Base-by-base conservation (phyloP, 2,329 filamentous ascomycete species). In the Madurella mycetomatis region DNA sequence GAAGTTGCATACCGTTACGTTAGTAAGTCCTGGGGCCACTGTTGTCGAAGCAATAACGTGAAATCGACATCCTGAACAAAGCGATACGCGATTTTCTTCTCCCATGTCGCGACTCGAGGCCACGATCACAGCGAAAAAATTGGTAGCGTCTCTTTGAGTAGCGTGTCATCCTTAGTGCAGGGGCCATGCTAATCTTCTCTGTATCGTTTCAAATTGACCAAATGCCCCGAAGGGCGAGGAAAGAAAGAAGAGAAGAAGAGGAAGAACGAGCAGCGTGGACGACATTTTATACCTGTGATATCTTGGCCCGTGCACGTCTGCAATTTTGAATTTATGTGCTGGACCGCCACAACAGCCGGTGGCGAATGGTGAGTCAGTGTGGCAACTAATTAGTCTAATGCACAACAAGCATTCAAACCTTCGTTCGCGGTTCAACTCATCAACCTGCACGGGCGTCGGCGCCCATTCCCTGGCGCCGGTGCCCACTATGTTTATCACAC, bases 111-210 rank as follows among this genome's bases (percentile, higher is more conserved):
- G 34, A 37, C 34, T 11, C 4, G 11, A 37, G 11, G 34, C 34
- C 34, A 37, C 13, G 34, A 37, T 37, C 34, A 37, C 34, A 37
- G 34, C 13, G 34, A 85, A 80, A 84, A 86, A 84, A 82, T 83
- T 76, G 77, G 79, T 79, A 82, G 83, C 80, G 82, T 85, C 84
- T 87, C 85, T 87, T 62, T 64, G 63, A 65, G 62, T 63, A 86
- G 84, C 85, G 86, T 91, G 87, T 92, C 88, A 92, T 92, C 88
- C 88, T 92, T 92, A 92, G 88, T 84, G 80, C 82, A 85, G 81
- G 82, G 85, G 85, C 85, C 85, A 88, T 88, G 85, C 86, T 88
- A 87, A 86, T 86, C 81, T 86, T 86, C 83, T 86, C 82, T 85
- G 80, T 84, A 66, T 62, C 61, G 63, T 64, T 66, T 64, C 62